Conservation (phyloP, 1,139 yeast species). For the Pichia sp. region DNA sequence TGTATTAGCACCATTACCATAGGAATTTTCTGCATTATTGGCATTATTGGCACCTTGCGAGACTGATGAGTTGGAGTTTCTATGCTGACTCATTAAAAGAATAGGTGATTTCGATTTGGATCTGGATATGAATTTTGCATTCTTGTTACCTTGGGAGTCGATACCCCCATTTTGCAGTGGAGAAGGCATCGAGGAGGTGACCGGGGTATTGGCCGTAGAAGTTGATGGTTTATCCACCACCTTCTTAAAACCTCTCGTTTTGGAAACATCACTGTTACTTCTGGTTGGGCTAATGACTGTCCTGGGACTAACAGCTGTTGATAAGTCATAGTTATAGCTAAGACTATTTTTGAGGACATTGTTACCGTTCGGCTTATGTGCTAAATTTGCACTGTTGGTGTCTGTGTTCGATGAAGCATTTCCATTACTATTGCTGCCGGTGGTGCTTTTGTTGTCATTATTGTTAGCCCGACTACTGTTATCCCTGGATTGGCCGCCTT, state of each 20-base stretch:
- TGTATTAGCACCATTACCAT: not conserved
- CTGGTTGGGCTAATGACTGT: slow-evolving; percentile 4
- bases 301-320: slow-evolving; percentile 13
- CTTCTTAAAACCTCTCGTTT: not conserved
- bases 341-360: not conserved
- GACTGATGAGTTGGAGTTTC: not conserved
- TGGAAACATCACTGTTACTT: not conserved
- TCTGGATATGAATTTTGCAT: not conserved
- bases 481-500: not conserved
- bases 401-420: not conserved
- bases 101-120: not conserved
- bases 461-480: not conserved
- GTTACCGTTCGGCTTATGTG: not conserved
- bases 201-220: not conserved
- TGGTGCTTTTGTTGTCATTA: not conserved
- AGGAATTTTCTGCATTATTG: not conserved
- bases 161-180: not conserved
- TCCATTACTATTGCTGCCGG: not conserved
- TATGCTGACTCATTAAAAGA: not conserved
- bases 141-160: not conserved
- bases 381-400: not conserved
- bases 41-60: not conserved
- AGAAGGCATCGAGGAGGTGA: not conserved
- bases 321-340: slow-evolving; percentile 10
- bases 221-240: not conserved